These are phyloP conservation scores for Carex pumila DNA, from an alignment of 176 grass and related monocot genomes.

Conservation along the genomic window DNA sequence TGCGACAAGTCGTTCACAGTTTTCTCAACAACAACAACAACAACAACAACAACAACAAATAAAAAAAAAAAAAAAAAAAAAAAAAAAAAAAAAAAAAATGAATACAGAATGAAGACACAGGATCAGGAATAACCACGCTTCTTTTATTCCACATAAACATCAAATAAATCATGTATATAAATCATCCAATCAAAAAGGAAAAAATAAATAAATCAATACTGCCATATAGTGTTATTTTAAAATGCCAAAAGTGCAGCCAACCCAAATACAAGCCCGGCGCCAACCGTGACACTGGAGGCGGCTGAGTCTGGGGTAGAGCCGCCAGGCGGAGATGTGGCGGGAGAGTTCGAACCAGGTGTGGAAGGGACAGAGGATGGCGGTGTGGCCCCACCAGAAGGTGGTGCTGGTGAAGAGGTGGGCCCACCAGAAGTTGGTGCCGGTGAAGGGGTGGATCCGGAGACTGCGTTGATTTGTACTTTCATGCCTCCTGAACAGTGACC, in stretches of 20 bases:
- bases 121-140: neutral
- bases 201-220: neutral
- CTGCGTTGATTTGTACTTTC: constrained; percentile 53
- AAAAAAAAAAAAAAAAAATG: too few species aligned
- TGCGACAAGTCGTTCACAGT: too few species aligned
- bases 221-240: neutral
- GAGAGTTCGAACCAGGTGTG: neutral
- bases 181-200: neutral
- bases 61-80: too few species aligned
- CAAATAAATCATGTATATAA: neutral
- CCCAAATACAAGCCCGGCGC: neutral
- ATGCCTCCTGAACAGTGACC: constrained; percentile 59
- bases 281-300: neutral
- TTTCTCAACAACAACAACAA: too few species aligned
- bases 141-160: constrained; percentile 7
- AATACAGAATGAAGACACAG: neutral
- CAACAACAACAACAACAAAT: too few species aligned
- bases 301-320: neutral
- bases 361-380: neutral
- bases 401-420: too few species aligned
- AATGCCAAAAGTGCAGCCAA: constrained; percentile 19
- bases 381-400: too few species aligned
- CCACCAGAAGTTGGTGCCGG: neutral
- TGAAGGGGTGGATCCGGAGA: neutral
- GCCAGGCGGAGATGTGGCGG: neutral